Conservation (phyloP, 805 yeast genomes). For the Isabelozyma gotoi region DNA sequence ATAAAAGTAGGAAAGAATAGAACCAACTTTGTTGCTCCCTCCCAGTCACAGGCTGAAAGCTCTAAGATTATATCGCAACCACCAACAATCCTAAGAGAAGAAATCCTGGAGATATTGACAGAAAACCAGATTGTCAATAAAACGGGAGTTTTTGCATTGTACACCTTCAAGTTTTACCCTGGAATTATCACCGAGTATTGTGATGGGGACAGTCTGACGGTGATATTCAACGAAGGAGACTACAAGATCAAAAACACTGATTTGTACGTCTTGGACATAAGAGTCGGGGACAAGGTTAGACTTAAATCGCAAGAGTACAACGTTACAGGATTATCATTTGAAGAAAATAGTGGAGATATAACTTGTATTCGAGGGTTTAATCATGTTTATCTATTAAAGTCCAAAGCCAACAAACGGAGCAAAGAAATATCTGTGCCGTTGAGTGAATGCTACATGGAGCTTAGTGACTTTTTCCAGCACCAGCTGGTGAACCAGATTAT, state of each 20-base stretch:
- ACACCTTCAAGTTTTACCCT: conserved; percentile 49
- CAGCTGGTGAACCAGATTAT: conserved; percentile 29
- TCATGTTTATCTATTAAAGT: conserved; percentile 37
- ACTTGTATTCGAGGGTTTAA: conserved; percentile 65
- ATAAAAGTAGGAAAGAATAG: conserved; percentile 6
- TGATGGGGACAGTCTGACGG: conserved; percentile 27
- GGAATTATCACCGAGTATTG: conserved; percentile 36
- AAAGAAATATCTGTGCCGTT: conserved; percentile 23
- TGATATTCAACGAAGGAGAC: conserved; percentile 40
- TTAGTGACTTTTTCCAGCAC: conserved; percentile 38
- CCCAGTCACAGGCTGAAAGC: conserved; percentile 12
- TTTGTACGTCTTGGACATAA: conserved; percentile 49
- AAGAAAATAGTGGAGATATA: conserved; percentile 24
- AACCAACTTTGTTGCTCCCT: conserved; percentile 10
- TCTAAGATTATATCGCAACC: not conserved
- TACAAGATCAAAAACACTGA: conserved; percentile 35
- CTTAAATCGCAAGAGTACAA: conserved; percentile 31
- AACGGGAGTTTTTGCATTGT: conserved; percentile 54
- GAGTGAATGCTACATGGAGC: conserved; percentile 38
- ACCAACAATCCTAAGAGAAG: conserved; percentile 7
- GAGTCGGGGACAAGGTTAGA: conserved; percentile 55
- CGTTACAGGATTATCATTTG: conserved; percentile 45
- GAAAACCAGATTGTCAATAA: conserved; percentile 11
- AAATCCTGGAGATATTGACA: conserved; percentile 7
- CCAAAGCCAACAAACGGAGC: conserved; percentile 8